Percentiles rank a stretch among this genome's conserved stretches.
These are phyloP conservation scores for Solanum microdontum DNA, from an alignment of 257 asterid species.

Conservation along the genomic window DNA sequence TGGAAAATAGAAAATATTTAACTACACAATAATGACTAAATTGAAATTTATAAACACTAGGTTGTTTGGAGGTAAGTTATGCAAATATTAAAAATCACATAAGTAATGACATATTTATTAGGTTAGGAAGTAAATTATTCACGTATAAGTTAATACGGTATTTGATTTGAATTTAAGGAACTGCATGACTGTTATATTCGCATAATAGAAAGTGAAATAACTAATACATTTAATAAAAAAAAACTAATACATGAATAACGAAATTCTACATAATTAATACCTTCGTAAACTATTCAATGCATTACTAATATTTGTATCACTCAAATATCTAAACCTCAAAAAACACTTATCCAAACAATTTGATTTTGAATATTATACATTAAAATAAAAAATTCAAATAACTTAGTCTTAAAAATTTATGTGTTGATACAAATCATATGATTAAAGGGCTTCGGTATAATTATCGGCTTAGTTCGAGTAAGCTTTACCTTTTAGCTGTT, in stretches of 20 bases:
- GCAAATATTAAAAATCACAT: rapidly evolving
- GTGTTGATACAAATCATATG: background rate
- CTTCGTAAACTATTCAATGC: background rate
- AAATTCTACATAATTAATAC: background rate
- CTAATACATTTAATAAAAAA: no score
- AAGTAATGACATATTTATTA: background rate
- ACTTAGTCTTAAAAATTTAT: no score
- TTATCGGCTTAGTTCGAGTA: background rate
- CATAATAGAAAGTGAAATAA: background rate
- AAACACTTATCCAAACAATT: background rate
- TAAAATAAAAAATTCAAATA: no score
- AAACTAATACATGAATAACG: background rate
- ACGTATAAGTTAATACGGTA: background rate
- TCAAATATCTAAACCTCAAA: background rate
- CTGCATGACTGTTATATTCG: background rate
- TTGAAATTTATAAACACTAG: background rate
- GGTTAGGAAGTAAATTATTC: background rate
- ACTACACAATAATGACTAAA: background rate
- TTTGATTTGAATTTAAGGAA: background rate
- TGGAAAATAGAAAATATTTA: background rate
- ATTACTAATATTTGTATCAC: background rate
- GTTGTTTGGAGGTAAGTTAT: background rate
- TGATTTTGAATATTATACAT: background rate
- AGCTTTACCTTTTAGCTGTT: background rate
- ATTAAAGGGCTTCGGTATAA: background rate